Evolutionary conservation across 2,329 filamentous ascomycete genomes (phyloP).

Genomic region (Thermothelomyces thermophilus): DNA sequence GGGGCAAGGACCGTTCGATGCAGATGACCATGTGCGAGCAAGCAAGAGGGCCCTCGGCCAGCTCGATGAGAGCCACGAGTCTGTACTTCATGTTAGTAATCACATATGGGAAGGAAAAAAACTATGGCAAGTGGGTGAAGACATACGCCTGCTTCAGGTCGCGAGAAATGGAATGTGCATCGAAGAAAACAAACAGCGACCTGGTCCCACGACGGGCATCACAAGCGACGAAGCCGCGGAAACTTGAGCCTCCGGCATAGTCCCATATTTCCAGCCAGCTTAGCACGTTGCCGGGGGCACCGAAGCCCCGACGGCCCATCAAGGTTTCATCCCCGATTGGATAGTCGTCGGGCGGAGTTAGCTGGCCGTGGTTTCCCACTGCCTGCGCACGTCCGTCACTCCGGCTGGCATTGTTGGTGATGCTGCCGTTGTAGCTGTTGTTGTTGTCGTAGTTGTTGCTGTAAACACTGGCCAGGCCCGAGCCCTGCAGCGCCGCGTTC

Average conservation of each 20-base stretch:
- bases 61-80: conserved; percentile 83
- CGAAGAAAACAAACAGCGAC: conserved; percentile 84
- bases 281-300: conserved; percentile 34
- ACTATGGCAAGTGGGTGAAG: conserved; percentile 1
- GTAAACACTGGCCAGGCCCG: conserved; percentile 76
- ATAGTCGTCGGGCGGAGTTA: conserved; percentile 46
- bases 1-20: conserved; percentile 63
- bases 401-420: conserved; percentile 14
- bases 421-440: conserved; percentile 20
- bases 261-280: conserved; percentile 78
- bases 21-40: conserved; percentile 76
- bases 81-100: conserved; percentile 38
- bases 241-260: conserved; percentile 75
- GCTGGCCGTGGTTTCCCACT: conserved; percentile 20
- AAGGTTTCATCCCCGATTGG: conserved; percentile 25
- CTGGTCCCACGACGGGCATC: conserved; percentile 53
- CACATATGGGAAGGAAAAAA: not conserved
- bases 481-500: conserved; percentile 68
- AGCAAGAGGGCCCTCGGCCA: conserved; percentile 68
- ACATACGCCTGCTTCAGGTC: conserved; percentile 84
- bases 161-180: conserved; percentile 59
- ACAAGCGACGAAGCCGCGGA: conserved; percentile 76
- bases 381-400: conserved; percentile 5
- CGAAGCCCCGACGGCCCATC: conserved; percentile 24
- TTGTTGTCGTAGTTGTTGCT: conserved; percentile 27